Conservation (phyloP, 345 rosid genomes). For the Pugionium dolabratum region DNA sequence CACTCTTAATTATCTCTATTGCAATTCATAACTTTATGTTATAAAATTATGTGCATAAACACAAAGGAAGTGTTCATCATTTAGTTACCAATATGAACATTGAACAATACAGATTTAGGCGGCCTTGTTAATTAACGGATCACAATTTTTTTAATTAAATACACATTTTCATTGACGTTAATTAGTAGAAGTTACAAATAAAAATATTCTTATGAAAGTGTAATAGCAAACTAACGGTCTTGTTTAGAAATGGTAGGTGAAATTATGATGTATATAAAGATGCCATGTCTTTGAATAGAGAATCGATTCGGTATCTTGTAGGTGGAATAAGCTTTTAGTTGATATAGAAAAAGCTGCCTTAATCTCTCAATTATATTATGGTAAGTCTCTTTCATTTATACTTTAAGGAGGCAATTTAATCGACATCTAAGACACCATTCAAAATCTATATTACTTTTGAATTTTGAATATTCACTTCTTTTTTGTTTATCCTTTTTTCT, state of each 20-base stretch:
- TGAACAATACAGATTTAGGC: conserved; percentile 8
- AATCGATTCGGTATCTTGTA: conserved; percentile 43
- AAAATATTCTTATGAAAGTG: too few relatives aligned
- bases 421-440: conserved; percentile 39
- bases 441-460: conserved; percentile 40
- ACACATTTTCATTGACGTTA: neutral
- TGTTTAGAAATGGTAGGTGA: neutral
- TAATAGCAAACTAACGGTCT: neutral
- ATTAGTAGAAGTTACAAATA: too few relatives aligned
- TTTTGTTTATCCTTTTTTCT: conserved; percentile 22
- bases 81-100: neutral
- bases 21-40: conserved; percentile 18
- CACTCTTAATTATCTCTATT: conserved; percentile 16
- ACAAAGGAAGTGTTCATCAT: conserved; percentile 39
- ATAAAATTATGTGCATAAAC: conserved; percentile 25
- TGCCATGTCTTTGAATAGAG: conserved; percentile 33
- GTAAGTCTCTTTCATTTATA: conserved; percentile 43
- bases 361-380: conserved; percentile 42
- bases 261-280: conserved; percentile 21
- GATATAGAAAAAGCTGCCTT: conserved; percentile 35
- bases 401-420: conserved; percentile 46
- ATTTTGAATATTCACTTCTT: conserved; percentile 41
- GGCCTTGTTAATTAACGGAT: neutral
- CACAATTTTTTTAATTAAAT: neutral
- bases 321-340: conserved; percentile 40